Evolutionary conservation across 2,329 filamentous ascomycete genomes (phyloP), one percentile per base, ranked within the genome.

Genomic region (Cladosporium velox): DNA sequence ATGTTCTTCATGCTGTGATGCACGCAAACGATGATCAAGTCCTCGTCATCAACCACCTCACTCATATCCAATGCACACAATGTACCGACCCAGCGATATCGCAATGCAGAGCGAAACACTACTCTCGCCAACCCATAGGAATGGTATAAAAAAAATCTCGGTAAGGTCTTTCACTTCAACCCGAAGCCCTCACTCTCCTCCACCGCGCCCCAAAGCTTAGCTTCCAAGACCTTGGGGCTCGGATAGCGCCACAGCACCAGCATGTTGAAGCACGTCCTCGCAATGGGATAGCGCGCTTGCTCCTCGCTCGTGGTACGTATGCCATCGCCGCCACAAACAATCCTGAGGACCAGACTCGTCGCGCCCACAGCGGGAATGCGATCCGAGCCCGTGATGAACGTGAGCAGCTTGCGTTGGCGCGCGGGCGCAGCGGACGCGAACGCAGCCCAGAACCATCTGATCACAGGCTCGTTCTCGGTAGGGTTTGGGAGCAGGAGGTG

Each of bases 111-210:
- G 41, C 41, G 1, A 47, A 47, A 47, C 2, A n/a, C 28, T 30
- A 30, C 12, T 35, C 18, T 12, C 32, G 21, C n/a, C 30, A 57
- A 14, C 55, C 18, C 54, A 24, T 28, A 28, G 55, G 34, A 58
- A 58, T 58, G 26, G 21, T 21, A 21, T 12, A 26, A 38, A 21
- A 34, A 35, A 35, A 34, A 14, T 24, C 32, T 24, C 32, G 15
- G 4, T 21, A 21, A 14, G 2, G 10, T 10, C 21, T 8, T 24
- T 82, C 76, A 94, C 77, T 93, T 95, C 77, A 97, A 83, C 35
- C 93, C 93, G 84, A 97, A 97, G 2, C 93, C 93, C 77, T 96
- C 92, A 74, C 93, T 96, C 78, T 93, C 92, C 70, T 87, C 83
- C n/a, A 97, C 92, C 4, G 93, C 93, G 68, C 87, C 86, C 92